Percentiles rank a stretch among this genome's conserved stretches.
Conservation (phyloP, 2,329 filamentous ascomycete species). For the Dactylonectria macrodidyma region DNA sequence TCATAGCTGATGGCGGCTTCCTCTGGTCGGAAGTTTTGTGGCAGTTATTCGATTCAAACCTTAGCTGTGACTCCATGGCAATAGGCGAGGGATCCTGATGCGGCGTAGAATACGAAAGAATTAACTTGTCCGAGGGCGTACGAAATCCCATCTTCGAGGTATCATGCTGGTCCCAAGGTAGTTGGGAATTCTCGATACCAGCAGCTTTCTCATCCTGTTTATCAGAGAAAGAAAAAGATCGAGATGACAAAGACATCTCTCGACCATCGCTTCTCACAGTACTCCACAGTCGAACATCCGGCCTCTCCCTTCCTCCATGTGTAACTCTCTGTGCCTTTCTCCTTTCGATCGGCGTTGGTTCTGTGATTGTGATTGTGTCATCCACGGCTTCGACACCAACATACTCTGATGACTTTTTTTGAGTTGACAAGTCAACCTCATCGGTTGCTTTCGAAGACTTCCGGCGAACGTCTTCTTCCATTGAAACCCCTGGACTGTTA, state of each 20-base stretch:
- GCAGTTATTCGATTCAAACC: neutral
- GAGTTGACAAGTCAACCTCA: neutral
- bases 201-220: constrained; percentile 5
- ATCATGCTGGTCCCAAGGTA: no score
- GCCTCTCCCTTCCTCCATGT: neutral
- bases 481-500: constrained; percentile 37
- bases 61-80: neutral
- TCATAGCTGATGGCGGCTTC: neutral
- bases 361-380: neutral
- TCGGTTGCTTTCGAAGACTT: constrained; percentile 46
- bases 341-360: neutral
- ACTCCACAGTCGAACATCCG: neutral
- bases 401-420: neutral
- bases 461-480: constrained; percentile 46
- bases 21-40: neutral
- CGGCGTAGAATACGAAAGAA: neutral
- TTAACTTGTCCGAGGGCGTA: neutral
- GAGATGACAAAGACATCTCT: neutral
- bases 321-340: neutral
- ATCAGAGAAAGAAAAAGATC: constrained; percentile 4
- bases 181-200: constrained; percentile 1
- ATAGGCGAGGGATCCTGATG: neutral
- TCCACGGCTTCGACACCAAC: neutral
- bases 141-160: neutral
- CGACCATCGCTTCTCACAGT: neutral